These are phyloP conservation scores for Dryas drummondii DNA, from an alignment of 306 rosid species.

Conservation along the genomic window DNA sequence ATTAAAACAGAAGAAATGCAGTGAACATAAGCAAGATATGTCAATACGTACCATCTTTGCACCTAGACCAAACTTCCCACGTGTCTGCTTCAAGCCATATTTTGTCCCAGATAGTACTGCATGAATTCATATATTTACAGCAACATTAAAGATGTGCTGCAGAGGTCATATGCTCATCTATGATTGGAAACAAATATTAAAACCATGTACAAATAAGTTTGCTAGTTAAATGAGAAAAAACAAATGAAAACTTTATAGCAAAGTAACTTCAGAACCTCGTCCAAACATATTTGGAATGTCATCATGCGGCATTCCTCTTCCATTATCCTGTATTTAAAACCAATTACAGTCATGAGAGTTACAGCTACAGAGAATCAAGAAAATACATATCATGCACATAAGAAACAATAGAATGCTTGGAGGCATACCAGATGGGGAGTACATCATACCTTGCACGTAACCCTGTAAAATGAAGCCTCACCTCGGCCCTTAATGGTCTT, in stretches of 20 bases:
- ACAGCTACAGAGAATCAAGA: conserved; percentile 1
- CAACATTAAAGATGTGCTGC: conserved; percentile 18
- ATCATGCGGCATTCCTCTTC: conserved; percentile 96
- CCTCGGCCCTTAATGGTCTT: conserved; percentile 80
- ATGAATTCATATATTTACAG: conserved; percentile 29
- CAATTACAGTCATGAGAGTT: conserved; percentile 7
- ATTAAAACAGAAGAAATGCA: conserved; percentile 13
- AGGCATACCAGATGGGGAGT: conserved; percentile 20
- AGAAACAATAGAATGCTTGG: conserved; percentile 9
- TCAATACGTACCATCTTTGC: conserved; percentile 84
- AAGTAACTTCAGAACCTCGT: conserved; percentile 59
- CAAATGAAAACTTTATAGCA: conserved; percentile 24
- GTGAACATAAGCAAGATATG: conserved; percentile 19
- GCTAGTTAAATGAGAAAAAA: not conserved
- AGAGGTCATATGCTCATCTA: conserved; percentile 1
- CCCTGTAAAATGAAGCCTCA: conserved; percentile 92
- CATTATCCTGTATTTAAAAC: conserved; percentile 72
- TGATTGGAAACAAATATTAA: conserved; percentile 9
- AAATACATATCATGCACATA: conserved; percentile 7
- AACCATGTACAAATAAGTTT: conserved; percentile 2
- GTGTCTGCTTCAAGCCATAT: conserved; percentile 93
- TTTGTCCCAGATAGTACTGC: conserved; percentile 96
- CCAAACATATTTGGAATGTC: conserved; percentile 99
- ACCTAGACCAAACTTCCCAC: conserved; percentile 97
- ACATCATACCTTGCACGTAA: conserved; percentile 76